Conservation (phyloP, 768 basidiomycete genomes). For the Termitomyces eurrhizus region DNA sequence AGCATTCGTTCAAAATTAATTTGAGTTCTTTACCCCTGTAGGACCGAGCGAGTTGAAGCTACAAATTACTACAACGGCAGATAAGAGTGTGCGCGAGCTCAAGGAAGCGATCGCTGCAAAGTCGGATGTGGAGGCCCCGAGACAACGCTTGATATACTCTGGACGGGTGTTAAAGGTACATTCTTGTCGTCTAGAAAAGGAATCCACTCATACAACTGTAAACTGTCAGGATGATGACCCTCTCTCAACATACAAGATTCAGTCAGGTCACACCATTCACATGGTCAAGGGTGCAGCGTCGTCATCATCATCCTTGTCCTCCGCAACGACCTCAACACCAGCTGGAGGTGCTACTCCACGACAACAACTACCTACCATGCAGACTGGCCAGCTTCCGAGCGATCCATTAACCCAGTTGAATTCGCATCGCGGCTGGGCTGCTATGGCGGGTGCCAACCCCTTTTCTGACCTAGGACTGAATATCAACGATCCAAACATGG, state of each 20-base stretch:
- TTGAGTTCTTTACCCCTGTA: neutral
- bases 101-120: slow-evolving; percentile 86
- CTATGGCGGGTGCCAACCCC: slow-evolving; percentile 86
- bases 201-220: neutral
- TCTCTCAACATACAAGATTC: slow-evolving; percentile 86
- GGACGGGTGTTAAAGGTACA: slow-evolving; percentile 72
- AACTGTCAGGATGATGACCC: slow-evolving; percentile 69
- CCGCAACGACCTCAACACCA: slow-evolving; percentile 28
- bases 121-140: slow-evolving; percentile 80
- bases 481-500: slow-evolving; percentile 92
- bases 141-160: slow-evolving; percentile 93
- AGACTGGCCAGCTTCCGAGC: slow-evolving; percentile 83
- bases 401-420: slow-evolving; percentile 87
- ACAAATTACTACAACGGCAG: slow-evolving; percentile 72
- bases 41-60: slow-evolving; percentile 94
- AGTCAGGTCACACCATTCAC: slow-evolving; percentile 82
- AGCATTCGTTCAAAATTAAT: neutral
- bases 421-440: slow-evolving; percentile 70
- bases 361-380: slow-evolving; percentile 78
- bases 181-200: neutral
- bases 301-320: slow-evolving; percentile 27
- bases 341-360: neutral
- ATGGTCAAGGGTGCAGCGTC: slow-evolving; percentile 87
- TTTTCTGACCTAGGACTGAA: slow-evolving; percentile 92
- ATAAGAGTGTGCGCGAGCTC: slow-evolving; percentile 86